phyloP scores from a whole-genome alignment of 2,329 filamentous ascomycete genomes.

The Aspergillus costaricaensis region DNA sequence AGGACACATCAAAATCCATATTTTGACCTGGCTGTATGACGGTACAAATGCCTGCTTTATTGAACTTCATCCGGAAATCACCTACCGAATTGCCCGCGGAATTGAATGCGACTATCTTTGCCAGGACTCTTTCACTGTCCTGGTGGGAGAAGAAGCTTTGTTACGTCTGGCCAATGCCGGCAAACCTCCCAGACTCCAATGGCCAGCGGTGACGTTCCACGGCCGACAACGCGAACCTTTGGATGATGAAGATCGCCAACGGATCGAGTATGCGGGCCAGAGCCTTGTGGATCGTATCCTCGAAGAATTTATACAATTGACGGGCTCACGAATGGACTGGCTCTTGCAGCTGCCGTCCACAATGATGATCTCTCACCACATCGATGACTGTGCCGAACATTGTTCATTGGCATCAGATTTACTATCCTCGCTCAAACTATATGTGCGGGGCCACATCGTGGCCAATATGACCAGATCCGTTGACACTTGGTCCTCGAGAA shows the following conservation, averaged over 20 bases:
- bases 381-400: conserved; percentile 16
- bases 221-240: conserved; percentile 53
- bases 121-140: conserved; percentile 56
- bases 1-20: conserved; percentile 45
- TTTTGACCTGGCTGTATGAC: conserved; percentile 62
- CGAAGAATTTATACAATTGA: conserved; percentile 34
- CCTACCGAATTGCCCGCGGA: conserved; percentile 57
- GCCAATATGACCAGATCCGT: conserved; percentile 3
- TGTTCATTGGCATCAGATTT: conserved; percentile 21
- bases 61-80: conserved; percentile 64
- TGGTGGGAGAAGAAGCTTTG: conserved; percentile 65
- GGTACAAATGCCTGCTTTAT: conserved; percentile 60
- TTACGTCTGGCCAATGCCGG: conserved; percentile 34
- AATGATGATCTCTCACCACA: conserved; percentile 29
- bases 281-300: conserved; percentile 54
- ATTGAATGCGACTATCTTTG: conserved; percentile 39
- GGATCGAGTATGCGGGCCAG: conserved; percentile 61
- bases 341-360: conserved; percentile 33
- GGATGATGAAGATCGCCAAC: conserved; percentile 58
- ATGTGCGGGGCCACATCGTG: conserved; percentile 34
- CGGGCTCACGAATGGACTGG: conserved; percentile 43
- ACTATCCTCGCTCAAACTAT: conserved; percentile 32
- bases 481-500: conserved; percentile 5
- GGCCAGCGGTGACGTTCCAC: conserved; percentile 38
- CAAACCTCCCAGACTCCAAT: not conserved